These are phyloP conservation scores for Rubia balearica DNA, from an alignment of 305 asterid genomes.

Conservation along the genomic window DNA sequence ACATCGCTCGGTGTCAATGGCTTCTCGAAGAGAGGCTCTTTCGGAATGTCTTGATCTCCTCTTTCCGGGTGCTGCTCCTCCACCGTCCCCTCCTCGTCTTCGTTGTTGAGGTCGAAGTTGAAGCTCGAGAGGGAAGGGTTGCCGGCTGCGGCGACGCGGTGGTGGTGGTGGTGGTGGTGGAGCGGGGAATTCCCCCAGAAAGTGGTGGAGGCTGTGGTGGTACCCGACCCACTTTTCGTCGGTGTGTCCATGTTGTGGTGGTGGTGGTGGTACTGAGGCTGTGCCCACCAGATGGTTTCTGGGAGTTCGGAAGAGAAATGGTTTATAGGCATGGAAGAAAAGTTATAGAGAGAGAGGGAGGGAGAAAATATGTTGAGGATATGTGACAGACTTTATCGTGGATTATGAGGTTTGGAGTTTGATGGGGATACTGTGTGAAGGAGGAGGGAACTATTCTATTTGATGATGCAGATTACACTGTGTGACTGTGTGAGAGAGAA, in stretches of 20 bases:
- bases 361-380: not conserved
- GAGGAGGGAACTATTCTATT: slow-evolving; percentile 19
- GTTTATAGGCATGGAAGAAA: slow-evolving; percentile 25
- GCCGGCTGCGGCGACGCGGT: not conserved
- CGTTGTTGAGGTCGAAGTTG: slow-evolving; percentile 33
- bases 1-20: slow-evolving; percentile 48
- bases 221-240: slow-evolving; percentile 14
- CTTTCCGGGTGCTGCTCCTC: slow-evolving; percentile 17
- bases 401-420: slow-evolving; percentile 10
- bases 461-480: not conserved
- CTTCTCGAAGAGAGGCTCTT: slow-evolving; percentile 39
- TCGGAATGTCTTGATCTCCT: slow-evolving; percentile 15
- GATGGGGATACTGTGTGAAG: slow-evolving; percentile 22
- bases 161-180: not conserved
- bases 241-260: slow-evolving; percentile 19
- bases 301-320: slow-evolving; percentile 29
- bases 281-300: slow-evolving; percentile 29
- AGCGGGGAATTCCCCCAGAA: slow-evolving; percentile 19
- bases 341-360: not conserved
- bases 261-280: slow-evolving; percentile 19
- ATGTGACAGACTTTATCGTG: slow-evolving; percentile 2
- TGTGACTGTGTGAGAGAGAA: slow-evolving; percentile 9
- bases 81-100: slow-evolving; percentile 19
- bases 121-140: slow-evolving; percentile 7
- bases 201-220: slow-evolving; percentile 8